Evolutionary conservation across 116 monocot genomes (phyloP).

Genomic region (Papilionanthe hybrid): DNA sequence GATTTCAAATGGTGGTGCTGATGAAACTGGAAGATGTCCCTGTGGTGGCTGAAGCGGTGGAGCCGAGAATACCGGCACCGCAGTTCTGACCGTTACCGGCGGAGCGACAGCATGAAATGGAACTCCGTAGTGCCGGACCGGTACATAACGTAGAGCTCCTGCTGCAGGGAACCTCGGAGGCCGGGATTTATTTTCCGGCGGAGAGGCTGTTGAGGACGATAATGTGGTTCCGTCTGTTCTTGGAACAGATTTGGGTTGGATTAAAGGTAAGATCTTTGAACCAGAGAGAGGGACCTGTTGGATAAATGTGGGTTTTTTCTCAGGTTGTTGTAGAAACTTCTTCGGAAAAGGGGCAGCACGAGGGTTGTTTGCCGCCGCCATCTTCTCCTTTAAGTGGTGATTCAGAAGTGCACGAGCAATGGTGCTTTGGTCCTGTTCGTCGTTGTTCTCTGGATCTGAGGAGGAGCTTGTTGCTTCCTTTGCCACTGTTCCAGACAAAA

Average conservation of each 20-base stretch:
- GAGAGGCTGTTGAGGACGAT: constrained; percentile 8
- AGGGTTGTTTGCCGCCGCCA: constrained; percentile 59
- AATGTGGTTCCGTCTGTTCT: constrained; percentile 34
- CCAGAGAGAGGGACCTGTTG: constrained; percentile 28
- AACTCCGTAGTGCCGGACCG: constrained; percentile 42
- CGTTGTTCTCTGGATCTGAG: constrained; percentile 50
- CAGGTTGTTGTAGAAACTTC: constrained; percentile 49
- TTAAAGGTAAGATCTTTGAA: constrained; percentile 80
- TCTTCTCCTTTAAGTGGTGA: constrained; percentile 71
- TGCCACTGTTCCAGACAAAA: constrained; percentile 41
- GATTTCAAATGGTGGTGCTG: constrained; percentile 44
- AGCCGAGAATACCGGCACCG: constrained; percentile 81
- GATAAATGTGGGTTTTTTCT: constrained; percentile 29
- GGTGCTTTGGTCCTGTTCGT: constrained; percentile 85
- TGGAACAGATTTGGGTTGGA: constrained; percentile 42
- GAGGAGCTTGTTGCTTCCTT: constrained; percentile 58
- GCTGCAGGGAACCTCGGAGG: constrained; percentile 65
- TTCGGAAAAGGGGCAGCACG: constrained; percentile 53
- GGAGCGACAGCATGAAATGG: constrained; percentile 61
- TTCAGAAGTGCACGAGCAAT: constrained; percentile 80
- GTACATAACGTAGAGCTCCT: constrained; percentile 68
- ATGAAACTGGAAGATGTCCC: constrained; percentile 15
- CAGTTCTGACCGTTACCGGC: constrained; percentile 76
- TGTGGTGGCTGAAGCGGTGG: constrained; percentile 49
- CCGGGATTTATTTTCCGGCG: neutral